These are phyloP conservation scores for Cocos nucifera DNA, from an alignment of 176 grass and related monocot genomes.

Conservation along the genomic window DNA sequence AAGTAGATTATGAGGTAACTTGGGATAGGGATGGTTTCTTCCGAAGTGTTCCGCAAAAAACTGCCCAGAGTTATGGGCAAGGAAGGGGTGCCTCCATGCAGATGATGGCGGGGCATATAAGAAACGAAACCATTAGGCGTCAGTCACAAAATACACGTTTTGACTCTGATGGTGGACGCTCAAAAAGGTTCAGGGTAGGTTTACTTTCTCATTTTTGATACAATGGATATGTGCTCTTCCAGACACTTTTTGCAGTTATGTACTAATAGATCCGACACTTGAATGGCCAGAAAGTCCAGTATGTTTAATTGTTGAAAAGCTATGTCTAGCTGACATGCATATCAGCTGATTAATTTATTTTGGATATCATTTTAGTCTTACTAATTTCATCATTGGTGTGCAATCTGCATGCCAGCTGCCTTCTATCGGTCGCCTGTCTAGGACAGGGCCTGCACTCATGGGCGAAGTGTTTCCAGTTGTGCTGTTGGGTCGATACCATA, in stretches of 20 bases:
- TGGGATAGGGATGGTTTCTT: slow-evolving; percentile 78
- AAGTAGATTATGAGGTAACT: slow-evolving; percentile 85
- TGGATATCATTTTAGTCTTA: no score
- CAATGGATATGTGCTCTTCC: neutral
- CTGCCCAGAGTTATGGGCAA: slow-evolving; percentile 24
- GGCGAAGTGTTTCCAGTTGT: no score
- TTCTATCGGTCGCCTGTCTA: no score
- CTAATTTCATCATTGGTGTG: no score
- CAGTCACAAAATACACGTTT: slow-evolving; percentile 14
- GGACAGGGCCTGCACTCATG: no score
- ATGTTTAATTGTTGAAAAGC: no score
- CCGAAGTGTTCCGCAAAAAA: slow-evolving; percentile 34
- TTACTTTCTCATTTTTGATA: neutral
- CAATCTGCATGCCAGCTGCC: no score
- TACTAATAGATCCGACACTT: neutral
- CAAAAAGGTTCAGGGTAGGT: slow-evolving; percentile 92
- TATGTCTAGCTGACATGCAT: no score
- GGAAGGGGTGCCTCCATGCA: slow-evolving; percentile 28
- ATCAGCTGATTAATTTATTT: no score
- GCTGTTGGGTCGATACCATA: no score
- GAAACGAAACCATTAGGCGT: slow-evolving; percentile 14
- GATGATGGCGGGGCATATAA: slow-evolving; percentile 26
- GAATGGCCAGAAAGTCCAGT: no score
- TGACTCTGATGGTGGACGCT: slow-evolving; percentile 35
- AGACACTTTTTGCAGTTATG: neutral